Evolutionary conservation across 1,284 basidiomycete genomes (phyloP).

Genomic region (Sporisorium reilianum): DNA sequence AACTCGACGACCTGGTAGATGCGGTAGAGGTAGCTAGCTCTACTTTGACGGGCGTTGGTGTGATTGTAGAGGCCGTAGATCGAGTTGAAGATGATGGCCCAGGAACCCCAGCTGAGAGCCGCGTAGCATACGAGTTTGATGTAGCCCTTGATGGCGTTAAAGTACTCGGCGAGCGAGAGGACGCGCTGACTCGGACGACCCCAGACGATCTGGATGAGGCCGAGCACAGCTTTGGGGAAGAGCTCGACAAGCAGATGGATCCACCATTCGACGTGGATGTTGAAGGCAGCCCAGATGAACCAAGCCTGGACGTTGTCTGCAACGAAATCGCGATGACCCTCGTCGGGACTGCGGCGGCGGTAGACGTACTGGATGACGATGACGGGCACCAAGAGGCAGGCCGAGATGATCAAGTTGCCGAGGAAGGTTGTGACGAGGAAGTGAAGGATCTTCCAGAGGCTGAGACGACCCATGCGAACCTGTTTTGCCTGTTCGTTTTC

Average conservation of each 20-base stretch:
- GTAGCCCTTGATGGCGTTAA: conserved; percentile 61
- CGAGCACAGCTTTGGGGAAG: conserved; percentile 53
- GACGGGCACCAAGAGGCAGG: conserved; percentile 54
- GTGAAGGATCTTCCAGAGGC: conserved; percentile 53
- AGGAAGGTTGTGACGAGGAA: conserved; percentile 63
- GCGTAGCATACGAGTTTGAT: conserved; percentile 64
- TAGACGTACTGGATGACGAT: conserved; percentile 64
- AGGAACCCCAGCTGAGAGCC: conserved; percentile 63
- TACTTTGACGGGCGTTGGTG: conserved; percentile 31
- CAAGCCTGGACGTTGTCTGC: conserved; percentile 66
- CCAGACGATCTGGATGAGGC: conserved; percentile 57
- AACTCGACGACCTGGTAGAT: conserved; percentile 67
- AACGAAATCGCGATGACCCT: conserved; percentile 50
- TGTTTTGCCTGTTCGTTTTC: conserved; percentile 54
- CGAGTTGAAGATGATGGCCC: conserved; percentile 65
- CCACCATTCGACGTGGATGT: conserved; percentile 65
- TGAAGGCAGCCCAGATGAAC: conserved; percentile 68
- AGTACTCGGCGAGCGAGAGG: conserved; percentile 59
- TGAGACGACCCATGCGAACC: conserved; percentile 50
- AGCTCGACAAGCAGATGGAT: conserved; percentile 64
- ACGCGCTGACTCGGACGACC: conserved; percentile 56
- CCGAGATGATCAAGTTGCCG: conserved; percentile 62
- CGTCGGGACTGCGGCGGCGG: conserved; percentile 35
- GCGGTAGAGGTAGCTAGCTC: conserved; percentile 61
- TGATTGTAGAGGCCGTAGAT: conserved; percentile 61